Base-by-base conservation (phyloP, 345 rosid genomes). In the Citropsis articulata region DNA sequence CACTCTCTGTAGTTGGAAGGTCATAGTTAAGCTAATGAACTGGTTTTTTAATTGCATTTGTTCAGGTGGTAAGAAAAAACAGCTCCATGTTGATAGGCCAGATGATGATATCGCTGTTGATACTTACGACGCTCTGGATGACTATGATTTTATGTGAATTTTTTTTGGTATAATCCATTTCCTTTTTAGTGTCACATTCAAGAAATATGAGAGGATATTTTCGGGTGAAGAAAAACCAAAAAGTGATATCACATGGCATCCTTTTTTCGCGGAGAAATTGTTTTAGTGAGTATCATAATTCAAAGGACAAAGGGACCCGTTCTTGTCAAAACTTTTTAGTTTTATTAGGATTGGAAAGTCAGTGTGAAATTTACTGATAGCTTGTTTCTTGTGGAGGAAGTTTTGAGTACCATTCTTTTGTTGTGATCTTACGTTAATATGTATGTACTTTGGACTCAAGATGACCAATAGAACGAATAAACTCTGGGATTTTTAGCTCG, bases 121-220 rank as follows among this genome's bases (percentile, higher is more conserved):
- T 74, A 61, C 86, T 53, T 92, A 89, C n/a, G 89, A 85, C 59
- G 92, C 86, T 22, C 72, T 85, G 24, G 98, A 96, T 33, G 98
- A 96, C 30, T 89, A 78, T 12, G 99, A 94, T 78, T 96, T 96
- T 81, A 96, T 96, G 99, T 94, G 86, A 91, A 45, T 45, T 33
- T 66, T 22, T 66, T 25, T 21, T 12, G 16, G 45, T 21, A 66
- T 21, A 35, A 66, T 21, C 7, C 3, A 2, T 8, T 21, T 21
- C 36, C 24, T n/a, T 35, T 35, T 22, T 19, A 66, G 24, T 35
- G 48, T 21, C 22, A 35, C 70, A 35, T 66, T 9, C 25, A 27
- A 35, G 24, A 9, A 21, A 66, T 36, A 66, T 9, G 4, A 8
- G 70, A 66, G 16, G 45, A 66, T 66, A 66, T 42, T 33, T 33